Conservation (phyloP, 306 rosid genomes). For the Vachellia collinsii region DNA sequence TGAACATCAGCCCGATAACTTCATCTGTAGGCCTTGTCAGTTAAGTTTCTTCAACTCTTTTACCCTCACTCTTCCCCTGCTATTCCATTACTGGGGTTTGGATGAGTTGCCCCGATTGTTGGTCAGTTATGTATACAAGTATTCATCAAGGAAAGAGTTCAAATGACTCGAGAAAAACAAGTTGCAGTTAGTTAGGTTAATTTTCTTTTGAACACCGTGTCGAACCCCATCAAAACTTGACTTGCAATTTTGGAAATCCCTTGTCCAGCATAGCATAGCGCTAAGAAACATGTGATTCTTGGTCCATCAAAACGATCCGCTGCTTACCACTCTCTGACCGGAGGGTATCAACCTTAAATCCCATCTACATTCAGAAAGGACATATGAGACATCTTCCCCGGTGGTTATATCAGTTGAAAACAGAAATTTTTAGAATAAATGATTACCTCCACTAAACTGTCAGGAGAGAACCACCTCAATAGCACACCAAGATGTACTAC, state of each 20-base stretch:
- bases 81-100: constrained; percentile 49
- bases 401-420: neutral
- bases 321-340: constrained; percentile 91
- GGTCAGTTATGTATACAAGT: constrained; percentile 53
- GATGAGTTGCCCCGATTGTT: constrained; percentile 39
- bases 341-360: constrained; percentile 80
- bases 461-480: constrained; percentile 86
- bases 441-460: constrained; percentile 74
- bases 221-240: constrained; percentile 38
- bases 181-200: constrained; percentile 41
- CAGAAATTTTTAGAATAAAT: neutral
- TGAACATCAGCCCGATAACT: constrained; percentile 39
- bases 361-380: constrained; percentile 53
- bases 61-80: constrained; percentile 46
- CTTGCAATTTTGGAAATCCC: constrained; percentile 35
- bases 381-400: neutral
- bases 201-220: constrained; percentile 38
- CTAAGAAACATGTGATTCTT: constrained; percentile 59
- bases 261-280: constrained; percentile 12
- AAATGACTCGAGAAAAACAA: constrained; percentile 38
- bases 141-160: constrained; percentile 41
- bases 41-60: constrained; percentile 36
- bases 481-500: constrained; percentile 96
- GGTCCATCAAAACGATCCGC: constrained; percentile 80
- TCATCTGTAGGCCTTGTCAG: constrained; percentile 42